These are phyloP conservation scores for Rhytidiadelphus loreus DNA, from an alignment of 225 moss, liverwort and hornwort species.

Conservation along the genomic window DNA sequence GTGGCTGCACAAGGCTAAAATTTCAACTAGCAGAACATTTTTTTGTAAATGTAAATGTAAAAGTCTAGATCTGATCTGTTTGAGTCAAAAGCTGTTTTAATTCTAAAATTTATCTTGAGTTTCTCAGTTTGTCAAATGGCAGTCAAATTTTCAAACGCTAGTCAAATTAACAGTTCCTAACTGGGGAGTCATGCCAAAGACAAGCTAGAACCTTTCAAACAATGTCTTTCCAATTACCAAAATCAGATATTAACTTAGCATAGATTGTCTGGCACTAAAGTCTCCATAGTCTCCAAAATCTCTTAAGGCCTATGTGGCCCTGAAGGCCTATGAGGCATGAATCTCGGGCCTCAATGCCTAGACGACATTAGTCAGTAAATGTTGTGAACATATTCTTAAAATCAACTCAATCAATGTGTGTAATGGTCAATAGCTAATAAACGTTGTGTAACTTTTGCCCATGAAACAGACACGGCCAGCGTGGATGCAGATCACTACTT, in stretches of 20 bases:
- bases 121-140: background rate
- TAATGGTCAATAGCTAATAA: background rate
- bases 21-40: background rate
- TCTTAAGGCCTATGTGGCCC: background rate
- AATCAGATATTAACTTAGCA: background rate
- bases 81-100: background rate
- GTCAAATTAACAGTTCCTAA: background rate
- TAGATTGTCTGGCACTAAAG: background rate
- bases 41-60: background rate
- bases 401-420: background rate
- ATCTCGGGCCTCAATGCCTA: background rate
- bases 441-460: background rate
- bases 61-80: background rate
- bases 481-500: constrained; percentile 26
- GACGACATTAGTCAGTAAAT: background rate
- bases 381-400: no score
- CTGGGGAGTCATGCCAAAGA: background rate
- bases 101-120: background rate
- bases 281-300: background rate
- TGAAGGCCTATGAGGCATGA: no score
- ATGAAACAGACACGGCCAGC: constrained; percentile 11
- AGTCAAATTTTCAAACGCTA: background rate
- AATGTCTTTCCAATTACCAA: background rate
- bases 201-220: background rate
- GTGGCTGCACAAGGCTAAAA: background rate